Conservation (phyloP, 2,329 filamentous ascomycete species). For the Fusarium oligoseptatum region DNA sequence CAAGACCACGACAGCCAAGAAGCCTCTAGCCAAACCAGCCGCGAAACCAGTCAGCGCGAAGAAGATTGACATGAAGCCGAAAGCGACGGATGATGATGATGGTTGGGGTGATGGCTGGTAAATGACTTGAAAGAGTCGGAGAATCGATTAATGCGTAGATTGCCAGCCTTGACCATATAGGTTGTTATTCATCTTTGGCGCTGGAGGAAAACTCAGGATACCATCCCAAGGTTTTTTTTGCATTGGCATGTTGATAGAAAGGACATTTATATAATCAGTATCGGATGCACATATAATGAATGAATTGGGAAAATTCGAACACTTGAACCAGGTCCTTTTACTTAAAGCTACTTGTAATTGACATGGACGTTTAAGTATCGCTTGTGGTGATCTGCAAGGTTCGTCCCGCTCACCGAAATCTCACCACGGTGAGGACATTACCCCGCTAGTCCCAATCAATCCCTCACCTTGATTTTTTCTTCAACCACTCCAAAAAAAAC, state of each 20-base stretch:
- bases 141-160: not conserved
- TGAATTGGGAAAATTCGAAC: not conserved
- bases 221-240: conserved; percentile 16
- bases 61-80: conserved; percentile 78
- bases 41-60: conserved; percentile 66
- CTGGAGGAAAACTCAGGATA: conserved; percentile 39
- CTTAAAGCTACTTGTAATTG: no score
- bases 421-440: conserved; percentile 24
- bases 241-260: conserved; percentile 26
- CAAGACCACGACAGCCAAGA: conserved; percentile 67
- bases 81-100: conserved; percentile 69
- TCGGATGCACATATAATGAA: not conserved
- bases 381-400: not conserved
- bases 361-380: not conserved
- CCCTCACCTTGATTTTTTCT: conserved; percentile 41
- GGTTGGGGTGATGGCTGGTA: conserved; percentile 78
- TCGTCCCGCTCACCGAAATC: not conserved
- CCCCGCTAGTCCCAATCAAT: not conserved
- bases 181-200: conserved; percentile 12
- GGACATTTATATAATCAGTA: conserved; percentile 10
- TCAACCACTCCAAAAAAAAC: conserved; percentile 10
- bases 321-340: no score
- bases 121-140: not conserved
- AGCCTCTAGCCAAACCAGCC: conserved; percentile 57
- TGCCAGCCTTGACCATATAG: conserved; percentile 13